phyloP scores from a whole-genome alignment of 1,284 basidiomycete species.

The Coniferiporia weirii region DNA sequence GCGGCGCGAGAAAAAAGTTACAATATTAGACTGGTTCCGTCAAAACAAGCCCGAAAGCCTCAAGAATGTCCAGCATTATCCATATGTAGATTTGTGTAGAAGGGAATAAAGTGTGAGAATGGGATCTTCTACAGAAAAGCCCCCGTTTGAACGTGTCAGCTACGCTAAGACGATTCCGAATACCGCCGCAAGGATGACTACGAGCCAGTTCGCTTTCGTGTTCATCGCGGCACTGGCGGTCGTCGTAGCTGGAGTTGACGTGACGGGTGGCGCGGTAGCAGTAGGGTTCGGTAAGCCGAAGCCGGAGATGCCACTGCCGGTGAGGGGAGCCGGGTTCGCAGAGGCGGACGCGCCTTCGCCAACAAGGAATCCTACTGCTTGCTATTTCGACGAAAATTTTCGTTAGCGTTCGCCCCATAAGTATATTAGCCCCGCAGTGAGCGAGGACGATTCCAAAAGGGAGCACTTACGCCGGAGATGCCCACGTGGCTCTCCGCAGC shows the following conservation, averaged over 20 bases:
- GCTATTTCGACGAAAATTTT: slow-evolving; percentile 24
- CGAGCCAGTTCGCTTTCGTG: neutral
- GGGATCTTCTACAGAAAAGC: neutral
- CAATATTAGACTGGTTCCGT: too few relatives aligned
- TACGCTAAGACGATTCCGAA: slow-evolving; percentile 9
- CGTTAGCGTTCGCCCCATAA: neutral
- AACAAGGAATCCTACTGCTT: slow-evolving; percentile 35
- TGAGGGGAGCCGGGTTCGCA: slow-evolving; percentile 34
- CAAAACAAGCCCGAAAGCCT: too few relatives aligned
- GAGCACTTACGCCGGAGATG: slow-evolving; percentile 29
- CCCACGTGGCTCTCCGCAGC: slow-evolving; percentile 31
- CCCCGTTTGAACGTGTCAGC: neutral
- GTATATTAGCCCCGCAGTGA: neutral
- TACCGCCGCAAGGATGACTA: slow-evolving; percentile 5
- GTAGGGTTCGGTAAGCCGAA: slow-evolving; percentile 26
- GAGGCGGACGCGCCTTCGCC: slow-evolving; percentile 43
- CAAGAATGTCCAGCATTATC: too few relatives aligned
- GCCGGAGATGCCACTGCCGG: slow-evolving; percentile 27
- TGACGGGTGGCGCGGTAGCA: slow-evolving; percentile 17
- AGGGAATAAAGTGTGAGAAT: neutral
- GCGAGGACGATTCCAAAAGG: neutral
- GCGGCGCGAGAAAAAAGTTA: too few relatives aligned
- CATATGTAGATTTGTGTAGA: too few relatives aligned
- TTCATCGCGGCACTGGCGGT: slow-evolving; percentile 5
- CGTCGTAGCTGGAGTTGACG: slow-evolving; percentile 1